Conservation (phyloP, 2,329 filamentous ascomycete species). For the Leptographium galeiforme region DNA sequence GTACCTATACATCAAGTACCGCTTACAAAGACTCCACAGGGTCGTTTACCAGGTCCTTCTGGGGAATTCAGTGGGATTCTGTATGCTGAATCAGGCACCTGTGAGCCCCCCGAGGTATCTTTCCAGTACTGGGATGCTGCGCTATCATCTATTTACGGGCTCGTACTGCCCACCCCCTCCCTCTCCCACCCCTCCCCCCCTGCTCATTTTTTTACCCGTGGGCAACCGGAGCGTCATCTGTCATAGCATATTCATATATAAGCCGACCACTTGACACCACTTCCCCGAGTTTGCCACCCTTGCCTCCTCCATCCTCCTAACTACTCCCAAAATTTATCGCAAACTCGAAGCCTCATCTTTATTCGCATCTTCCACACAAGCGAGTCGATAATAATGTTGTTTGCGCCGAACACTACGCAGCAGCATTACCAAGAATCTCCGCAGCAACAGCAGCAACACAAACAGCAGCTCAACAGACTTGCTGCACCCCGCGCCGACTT, state of each 20-base stretch:
- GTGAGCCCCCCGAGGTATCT: background rate
- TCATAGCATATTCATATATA: background rate
- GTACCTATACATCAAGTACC: background rate
- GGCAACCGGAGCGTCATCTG: background rate
- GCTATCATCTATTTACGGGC: background rate
- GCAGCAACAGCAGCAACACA: slow-evolving; percentile 16
- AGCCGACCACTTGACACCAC: background rate
- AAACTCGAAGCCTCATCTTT: background rate
- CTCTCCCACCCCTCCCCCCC: background rate
- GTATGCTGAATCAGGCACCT: background rate
- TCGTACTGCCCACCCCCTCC: background rate
- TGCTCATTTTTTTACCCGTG: background rate
- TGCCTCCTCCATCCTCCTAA: background rate
- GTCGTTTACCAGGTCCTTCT: background rate
- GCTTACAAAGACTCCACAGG: background rate
- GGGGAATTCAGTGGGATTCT: background rate
- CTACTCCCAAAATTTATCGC: background rate
- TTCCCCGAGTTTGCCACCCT: background rate
- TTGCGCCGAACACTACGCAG: slow-evolving; percentile 5
- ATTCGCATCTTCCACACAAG: background rate
- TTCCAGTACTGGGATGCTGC: background rate
- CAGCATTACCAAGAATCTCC: slow-evolving; percentile 10
- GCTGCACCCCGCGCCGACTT: slow-evolving; percentile 2
- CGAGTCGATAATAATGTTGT: slow-evolving; percentile 10
- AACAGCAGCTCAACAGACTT: slow-evolving; percentile 10